These are phyloP conservation scores for Wickerhamiella pararugosa DNA, from an alignment of 1,139 yeast genomes.

Conservation along the genomic window DNA sequence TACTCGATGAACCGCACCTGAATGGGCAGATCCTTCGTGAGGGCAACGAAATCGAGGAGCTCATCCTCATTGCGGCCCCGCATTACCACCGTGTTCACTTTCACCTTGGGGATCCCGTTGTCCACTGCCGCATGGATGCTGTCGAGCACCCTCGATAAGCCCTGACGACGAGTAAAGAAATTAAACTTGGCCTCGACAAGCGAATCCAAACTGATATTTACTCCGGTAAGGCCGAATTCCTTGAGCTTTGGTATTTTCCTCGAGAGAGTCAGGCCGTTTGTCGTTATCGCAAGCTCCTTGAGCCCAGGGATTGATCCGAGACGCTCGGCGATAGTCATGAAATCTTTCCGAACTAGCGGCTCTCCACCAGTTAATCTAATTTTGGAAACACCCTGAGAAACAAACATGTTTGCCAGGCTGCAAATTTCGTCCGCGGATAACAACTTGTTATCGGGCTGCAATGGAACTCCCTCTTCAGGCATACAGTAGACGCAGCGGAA, in stretches of 20 bases:
- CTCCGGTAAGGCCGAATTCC: constrained; percentile 30
- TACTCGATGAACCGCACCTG: constrained; percentile 39
- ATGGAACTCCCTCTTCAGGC: constrained; percentile 39
- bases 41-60: constrained; percentile 30
- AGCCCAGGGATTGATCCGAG: constrained; percentile 29
- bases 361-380: constrained; percentile 40
- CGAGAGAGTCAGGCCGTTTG: constrained; percentile 35
- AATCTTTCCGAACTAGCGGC: constrained; percentile 37
- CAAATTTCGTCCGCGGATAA: constrained; percentile 32
- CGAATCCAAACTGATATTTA: constrained; percentile 35
- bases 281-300: constrained; percentile 34
- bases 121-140: constrained; percentile 30
- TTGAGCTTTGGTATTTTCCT: constrained; percentile 31
- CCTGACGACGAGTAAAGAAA: constrained; percentile 34
- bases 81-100: constrained; percentile 36
- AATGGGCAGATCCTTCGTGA: constrained; percentile 27
- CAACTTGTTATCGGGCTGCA: constrained; percentile 29
- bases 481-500: constrained; percentile 38
- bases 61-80: constrained; percentile 37
- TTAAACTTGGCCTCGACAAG: constrained; percentile 35
- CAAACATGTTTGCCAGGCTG: constrained; percentile 30
- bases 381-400: constrained; percentile 32
- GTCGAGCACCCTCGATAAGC: constrained; percentile 30
- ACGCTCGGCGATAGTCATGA: constrained; percentile 28
- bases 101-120: constrained; percentile 31